Percentiles rank a stretch among this genome's conserved stretches.
phyloP scores from a whole-genome alignment of 2,329 filamentous ascomycete species.

The Ceratocystis albifundus region DNA sequence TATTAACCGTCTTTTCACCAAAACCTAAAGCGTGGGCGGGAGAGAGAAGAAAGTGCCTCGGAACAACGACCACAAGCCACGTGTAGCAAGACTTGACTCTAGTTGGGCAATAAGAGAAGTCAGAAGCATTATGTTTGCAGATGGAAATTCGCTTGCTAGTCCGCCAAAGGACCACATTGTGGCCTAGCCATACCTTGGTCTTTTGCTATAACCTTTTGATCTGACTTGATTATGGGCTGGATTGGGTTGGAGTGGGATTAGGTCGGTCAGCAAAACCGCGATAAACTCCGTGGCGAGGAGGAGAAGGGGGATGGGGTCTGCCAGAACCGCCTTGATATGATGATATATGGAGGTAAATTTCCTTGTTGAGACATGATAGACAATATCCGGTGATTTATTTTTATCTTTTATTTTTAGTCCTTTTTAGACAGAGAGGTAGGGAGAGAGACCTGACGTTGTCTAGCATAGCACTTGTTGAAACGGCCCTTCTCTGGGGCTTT shows the following conservation, averaged over 20 bases:
- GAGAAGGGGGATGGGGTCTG: neutral
- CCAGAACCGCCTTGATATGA: neutral
- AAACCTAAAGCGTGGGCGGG: constrained; percentile 1
- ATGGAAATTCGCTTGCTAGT: neutral
- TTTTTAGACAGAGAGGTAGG: neutral
- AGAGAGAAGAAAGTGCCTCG: neutral
- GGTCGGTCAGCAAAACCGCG: neutral
- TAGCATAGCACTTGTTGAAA: neutral
- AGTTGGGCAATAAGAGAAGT: constrained; percentile 1
- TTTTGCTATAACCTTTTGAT: no score
- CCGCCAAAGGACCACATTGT: neutral
- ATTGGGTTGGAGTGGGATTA: neutral
- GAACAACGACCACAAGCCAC: neutral
- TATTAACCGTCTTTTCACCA: neutral
- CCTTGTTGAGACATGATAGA: neutral
- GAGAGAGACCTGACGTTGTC: neutral
- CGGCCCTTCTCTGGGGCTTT: constrained; percentile 13
- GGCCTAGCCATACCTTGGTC: neutral
- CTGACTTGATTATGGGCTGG: neutral
- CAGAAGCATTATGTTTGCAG: neutral
- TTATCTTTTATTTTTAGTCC: no score
- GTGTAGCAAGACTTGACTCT: neutral
- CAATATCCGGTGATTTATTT: neutral
- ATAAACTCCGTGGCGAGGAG: neutral
- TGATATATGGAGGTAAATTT: neutral